A percentile compares a stretch with the other conserved stretches of the same genome.
phyloP scores from a whole-genome alignment of 805 yeast genomes.

The Scheffersomyces coipomensis region DNA sequence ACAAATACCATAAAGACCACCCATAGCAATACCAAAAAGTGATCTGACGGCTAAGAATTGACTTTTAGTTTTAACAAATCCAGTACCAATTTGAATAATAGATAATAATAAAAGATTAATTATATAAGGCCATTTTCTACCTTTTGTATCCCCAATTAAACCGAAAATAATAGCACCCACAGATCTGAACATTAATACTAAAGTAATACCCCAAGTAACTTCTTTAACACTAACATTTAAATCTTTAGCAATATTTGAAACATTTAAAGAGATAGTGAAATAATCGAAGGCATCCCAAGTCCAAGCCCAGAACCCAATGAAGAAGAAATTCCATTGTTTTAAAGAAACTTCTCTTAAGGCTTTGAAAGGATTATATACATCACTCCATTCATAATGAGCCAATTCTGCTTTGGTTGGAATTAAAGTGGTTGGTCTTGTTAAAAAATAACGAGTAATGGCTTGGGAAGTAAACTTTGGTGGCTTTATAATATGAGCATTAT shows the following conservation, averaged over 20 bases:
- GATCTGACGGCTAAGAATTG: conserved; percentile 65
- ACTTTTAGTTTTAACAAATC: conserved; percentile 56
- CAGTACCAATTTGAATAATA: conserved; percentile 63
- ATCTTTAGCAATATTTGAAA: conserved; percentile 46
- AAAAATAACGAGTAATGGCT: conserved; percentile 27
- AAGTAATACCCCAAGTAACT: conserved; percentile 71
- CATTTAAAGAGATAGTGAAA: conserved; percentile 60
- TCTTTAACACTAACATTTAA: conserved; percentile 45
- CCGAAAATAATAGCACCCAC: conserved; percentile 73
- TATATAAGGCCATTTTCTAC: conserved; percentile 69
- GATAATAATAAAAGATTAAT: conserved; percentile 47
- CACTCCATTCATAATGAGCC: conserved; percentile 31
- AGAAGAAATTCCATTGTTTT: conserved; percentile 56
- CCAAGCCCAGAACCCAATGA: conserved; percentile 65
- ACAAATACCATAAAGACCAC: conserved; percentile 66
- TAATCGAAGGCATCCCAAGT: conserved; percentile 73
- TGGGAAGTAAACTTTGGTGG: conserved; percentile 19
- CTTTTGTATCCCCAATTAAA: conserved; percentile 55
- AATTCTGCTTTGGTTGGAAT: conserved; percentile 44
- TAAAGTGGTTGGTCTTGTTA: conserved; percentile 49
- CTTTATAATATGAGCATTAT: conserved; percentile 18
- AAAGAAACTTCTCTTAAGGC: conserved; percentile 33
- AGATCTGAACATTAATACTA: conserved; percentile 69
- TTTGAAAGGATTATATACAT: conserved; percentile 46
- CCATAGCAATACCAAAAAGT: conserved; percentile 68